Evolutionary conservation across 1,284 basidiomycete species (phyloP).

Genomic region (Ganoderma multipileum): DNA sequence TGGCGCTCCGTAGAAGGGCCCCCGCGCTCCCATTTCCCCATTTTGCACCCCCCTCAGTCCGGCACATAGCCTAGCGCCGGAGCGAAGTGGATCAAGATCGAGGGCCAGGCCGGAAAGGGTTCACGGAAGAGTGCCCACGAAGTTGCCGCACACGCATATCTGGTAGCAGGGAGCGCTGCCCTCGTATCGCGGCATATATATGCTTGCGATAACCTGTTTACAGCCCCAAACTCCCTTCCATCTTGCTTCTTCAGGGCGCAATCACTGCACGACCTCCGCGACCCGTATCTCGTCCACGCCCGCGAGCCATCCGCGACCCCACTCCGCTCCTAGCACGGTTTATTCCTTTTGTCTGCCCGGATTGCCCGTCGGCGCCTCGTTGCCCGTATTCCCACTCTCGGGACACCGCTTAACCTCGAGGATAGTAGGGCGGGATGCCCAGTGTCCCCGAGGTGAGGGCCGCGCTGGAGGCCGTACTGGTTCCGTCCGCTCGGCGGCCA

Average conservation of each 20-base stretch:
- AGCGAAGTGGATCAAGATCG: background rate
- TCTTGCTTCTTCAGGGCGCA: background rate
- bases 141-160: background rate
- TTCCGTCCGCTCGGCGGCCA: background rate
- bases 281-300: background rate
- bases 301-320: background rate
- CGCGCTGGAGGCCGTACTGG: background rate
- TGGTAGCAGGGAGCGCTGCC: background rate
- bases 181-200: background rate
- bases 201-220: background rate
- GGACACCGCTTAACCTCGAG: background rate
- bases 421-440: background rate
- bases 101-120: background rate
- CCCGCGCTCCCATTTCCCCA: background rate
- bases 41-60: background rate
- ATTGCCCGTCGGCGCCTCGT: background rate
- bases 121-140: background rate
- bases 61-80: too few species aligned
- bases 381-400: background rate
- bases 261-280: background rate
- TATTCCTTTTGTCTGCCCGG: background rate
- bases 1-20: background rate
- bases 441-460: too few species aligned
- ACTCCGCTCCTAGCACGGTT: background rate
- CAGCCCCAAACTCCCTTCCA: background rate